Evolutionary conservation across 2,329 filamentous ascomycete species (phyloP).

Genomic region (Nothophoma quercina): DNA sequence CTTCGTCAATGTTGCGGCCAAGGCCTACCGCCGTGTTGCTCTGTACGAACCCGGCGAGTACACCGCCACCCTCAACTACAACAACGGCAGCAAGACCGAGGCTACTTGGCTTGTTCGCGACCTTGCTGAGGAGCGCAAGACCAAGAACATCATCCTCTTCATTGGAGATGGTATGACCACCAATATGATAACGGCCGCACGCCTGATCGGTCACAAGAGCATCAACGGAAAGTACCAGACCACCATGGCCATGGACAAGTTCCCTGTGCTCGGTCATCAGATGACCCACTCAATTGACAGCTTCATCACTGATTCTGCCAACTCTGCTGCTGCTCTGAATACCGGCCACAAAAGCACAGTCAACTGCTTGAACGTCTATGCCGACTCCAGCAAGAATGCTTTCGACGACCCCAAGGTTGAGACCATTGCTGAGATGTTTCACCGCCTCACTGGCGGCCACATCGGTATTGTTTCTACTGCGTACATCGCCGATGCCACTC

Average conservation of each 20-base stretch:
- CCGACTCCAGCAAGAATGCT: conserved; percentile 73
- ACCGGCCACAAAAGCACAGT: conserved; percentile 84
- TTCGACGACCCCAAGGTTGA: conserved; percentile 90
- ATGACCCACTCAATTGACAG: conserved; percentile 87
- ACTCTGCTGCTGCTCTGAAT: conserved; percentile 83
- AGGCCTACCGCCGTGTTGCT: conserved; percentile 77
- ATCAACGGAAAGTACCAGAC: conserved; percentile 86
- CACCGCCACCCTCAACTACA: conserved; percentile 77
- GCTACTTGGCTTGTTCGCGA: conserved; percentile 81
- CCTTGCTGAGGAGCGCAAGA: conserved; percentile 72
- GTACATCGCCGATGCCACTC: conserved; percentile 81
- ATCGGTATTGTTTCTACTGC: conserved; percentile 77
- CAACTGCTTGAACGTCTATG: conserved; percentile 83
- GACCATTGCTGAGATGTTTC: conserved; percentile 80
- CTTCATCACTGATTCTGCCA: conserved; percentile 88
- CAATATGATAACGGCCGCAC: conserved; percentile 81
- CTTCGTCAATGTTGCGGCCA: conserved; percentile 80
- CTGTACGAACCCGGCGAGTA: conserved; percentile 83
- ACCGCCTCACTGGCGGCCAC: conserved; percentile 69
- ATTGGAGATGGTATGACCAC: conserved; percentile 76
- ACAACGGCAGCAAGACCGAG: conserved; percentile 72
- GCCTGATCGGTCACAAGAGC: conserved; percentile 80
- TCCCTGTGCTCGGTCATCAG: conserved; percentile 85
- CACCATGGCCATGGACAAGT: conserved; percentile 78
- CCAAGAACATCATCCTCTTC: conserved; percentile 87